phyloP scores from a whole-genome alignment of 1,284 basidiomycete genomes.

The Grifola frondosa region DNA sequence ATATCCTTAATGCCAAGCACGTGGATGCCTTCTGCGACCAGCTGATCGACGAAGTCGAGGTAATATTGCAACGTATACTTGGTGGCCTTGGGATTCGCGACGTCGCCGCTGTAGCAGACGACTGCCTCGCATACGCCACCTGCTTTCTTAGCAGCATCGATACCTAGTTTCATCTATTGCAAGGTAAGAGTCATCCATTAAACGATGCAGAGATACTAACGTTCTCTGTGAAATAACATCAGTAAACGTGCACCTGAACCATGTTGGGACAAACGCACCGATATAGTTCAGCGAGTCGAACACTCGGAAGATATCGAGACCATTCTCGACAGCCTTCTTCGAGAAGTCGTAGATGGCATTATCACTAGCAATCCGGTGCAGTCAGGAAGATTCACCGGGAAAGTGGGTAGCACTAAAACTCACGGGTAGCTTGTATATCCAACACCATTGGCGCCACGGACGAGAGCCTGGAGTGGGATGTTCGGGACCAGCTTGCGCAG shows the following conservation, averaged over 20 bases:
- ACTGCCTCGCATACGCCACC: conserved; percentile 98
- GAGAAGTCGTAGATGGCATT: conserved; percentile 99
- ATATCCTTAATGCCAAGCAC: conserved; percentile 99
- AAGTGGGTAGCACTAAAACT: conserved; percentile 31
- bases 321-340: conserved; percentile 98
- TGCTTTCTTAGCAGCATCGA: conserved; percentile 99
- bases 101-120: conserved; percentile 99
- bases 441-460: conserved; percentile 98
- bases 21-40: conserved; percentile 95
- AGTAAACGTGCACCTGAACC: no score
- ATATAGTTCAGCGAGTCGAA: conserved; percentile 99
- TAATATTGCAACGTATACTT: conserved; percentile 99
- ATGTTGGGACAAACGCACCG: conserved; percentile 60
- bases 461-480: conserved; percentile 97
- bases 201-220: conserved; percentile 33
- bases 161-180: conserved; percentile 86
- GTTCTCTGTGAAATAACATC: conserved; percentile 49
- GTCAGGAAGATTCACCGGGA: no score
- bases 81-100: conserved; percentile 91
- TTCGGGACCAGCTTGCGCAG: conserved; percentile 97
- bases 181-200: conserved; percentile 1
- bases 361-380: conserved; percentile 54
- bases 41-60: conserved; percentile 91
- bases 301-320: conserved; percentile 99
- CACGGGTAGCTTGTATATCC: conserved; percentile 99